Evolutionary conservation across 257 asterid genomes (phyloP).

Genomic region (Handroanthus guayacan): DNA sequence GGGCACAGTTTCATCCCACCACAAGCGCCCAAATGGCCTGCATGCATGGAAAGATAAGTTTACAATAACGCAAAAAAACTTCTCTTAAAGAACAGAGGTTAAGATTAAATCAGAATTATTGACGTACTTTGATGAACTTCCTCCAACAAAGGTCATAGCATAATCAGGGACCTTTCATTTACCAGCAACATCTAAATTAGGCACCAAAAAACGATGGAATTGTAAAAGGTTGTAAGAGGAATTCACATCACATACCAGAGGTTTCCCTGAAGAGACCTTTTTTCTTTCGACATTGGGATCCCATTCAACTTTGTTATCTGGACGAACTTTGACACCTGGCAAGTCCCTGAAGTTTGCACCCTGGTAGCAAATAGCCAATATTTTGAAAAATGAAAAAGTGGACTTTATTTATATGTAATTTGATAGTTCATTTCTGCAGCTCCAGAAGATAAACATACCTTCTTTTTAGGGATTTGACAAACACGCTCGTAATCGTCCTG

Average conservation of each 20-base stretch:
- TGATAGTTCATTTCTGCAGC: background rate
- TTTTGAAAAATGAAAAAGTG: background rate
- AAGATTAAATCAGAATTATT: background rate
- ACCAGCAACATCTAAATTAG: background rate
- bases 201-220: background rate
- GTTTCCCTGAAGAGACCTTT: constrained; percentile 72
- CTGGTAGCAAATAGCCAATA: constrained; percentile 41
- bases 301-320: constrained; percentile 70
- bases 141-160: constrained; percentile 65
- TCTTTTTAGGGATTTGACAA: constrained; percentile 64
- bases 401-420: background rate
- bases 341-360: constrained; percentile 86
- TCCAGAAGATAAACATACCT: constrained; percentile 51
- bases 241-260: constrained; percentile 55
- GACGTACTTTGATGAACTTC: constrained; percentile 71
- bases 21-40: constrained; percentile 92
- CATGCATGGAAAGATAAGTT: constrained; percentile 1
- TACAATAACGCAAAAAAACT: background rate
- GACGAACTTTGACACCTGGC: constrained; percentile 65
- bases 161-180: constrained; percentile 83
- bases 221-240: too few species aligned
- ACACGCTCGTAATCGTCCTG: constrained; percentile 75
- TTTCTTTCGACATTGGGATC: constrained; percentile 59
- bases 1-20: constrained; percentile 95
- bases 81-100: background rate